phyloP scores from a whole-genome alignment of 1,139 yeast genomes.

The Pichia inconspicua region DNA sequence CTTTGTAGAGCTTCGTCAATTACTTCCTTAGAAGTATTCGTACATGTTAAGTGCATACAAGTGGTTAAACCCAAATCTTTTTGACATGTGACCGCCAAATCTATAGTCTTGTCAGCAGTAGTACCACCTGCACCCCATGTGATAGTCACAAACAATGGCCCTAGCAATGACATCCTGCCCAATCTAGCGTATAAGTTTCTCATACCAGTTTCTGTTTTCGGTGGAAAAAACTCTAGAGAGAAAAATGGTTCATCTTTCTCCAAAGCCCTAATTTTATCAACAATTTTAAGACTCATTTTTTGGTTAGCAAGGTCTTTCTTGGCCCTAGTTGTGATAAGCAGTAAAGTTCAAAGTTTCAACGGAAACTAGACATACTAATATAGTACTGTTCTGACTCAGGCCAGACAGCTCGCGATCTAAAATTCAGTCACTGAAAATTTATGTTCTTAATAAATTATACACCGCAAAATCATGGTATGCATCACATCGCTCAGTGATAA shows the following conservation, averaged over 20 bases:
- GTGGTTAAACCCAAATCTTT: slow-evolving; percentile 73
- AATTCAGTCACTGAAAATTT: too few species aligned
- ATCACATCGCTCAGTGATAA: too few species aligned
- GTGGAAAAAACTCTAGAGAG: slow-evolving; percentile 95
- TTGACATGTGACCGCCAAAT: slow-evolving; percentile 72
- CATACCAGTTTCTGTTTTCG: slow-evolving; percentile 74
- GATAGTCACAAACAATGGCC: slow-evolving; percentile 82
- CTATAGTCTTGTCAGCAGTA: slow-evolving; percentile 79
- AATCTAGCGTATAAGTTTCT: slow-evolving; percentile 78
- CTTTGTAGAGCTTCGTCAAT: slow-evolving; percentile 69
- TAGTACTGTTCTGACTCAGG: too few species aligned
- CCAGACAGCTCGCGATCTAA: too few species aligned
- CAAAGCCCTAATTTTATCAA: slow-evolving; percentile 46
- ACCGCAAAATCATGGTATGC: too few species aligned
- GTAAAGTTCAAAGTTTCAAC: too few species aligned
- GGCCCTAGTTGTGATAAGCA: too few species aligned
- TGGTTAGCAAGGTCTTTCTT: not conserved
- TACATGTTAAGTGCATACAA: slow-evolving; percentile 91
- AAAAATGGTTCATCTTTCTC: slow-evolving; percentile 48
- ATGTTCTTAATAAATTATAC: too few species aligned
- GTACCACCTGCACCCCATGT: slow-evolving; percentile 99
- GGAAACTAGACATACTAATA: too few species aligned
- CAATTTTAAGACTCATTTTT: slow-evolving; percentile 35
- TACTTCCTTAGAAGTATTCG: slow-evolving; percentile 72
- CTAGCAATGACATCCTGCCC: slow-evolving; percentile 78